phyloP scores from a whole-genome alignment of 2,329 filamentous ascomycete species.

The Colletotrichum cordylinicola region DNA sequence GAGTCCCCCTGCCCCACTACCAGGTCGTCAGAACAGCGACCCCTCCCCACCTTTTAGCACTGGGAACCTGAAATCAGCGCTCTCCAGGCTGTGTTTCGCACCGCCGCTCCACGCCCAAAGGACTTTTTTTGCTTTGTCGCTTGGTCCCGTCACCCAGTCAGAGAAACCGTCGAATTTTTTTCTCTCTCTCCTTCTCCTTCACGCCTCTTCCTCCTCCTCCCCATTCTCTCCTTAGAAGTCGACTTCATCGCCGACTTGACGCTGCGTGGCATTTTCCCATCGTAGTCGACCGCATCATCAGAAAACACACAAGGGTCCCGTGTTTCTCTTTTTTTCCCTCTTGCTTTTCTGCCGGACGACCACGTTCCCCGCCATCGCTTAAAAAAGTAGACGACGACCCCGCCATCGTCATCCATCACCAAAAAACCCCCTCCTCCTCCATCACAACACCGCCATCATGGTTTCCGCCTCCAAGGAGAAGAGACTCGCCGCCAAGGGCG shows the following conservation, averaged over 20 bases:
- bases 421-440: not conserved
- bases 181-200: slow-evolving; percentile 7
- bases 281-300: slow-evolving; percentile 2
- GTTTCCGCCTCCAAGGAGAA: slow-evolving; percentile 72
- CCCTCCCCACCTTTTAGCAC: slow-evolving; percentile 6
- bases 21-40: not conserved
- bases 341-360: slow-evolving; percentile 5
- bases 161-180: slow-evolving; percentile 10
- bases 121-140: slow-evolving; percentile 10
- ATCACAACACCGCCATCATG: slow-evolving; percentile 52
- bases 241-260: slow-evolving; percentile 20
- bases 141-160: slow-evolving; percentile 3
- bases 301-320: not conserved
- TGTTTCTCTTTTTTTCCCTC: not conserved
- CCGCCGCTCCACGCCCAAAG: slow-evolving; percentile 7
- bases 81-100: slow-evolving; percentile 15
- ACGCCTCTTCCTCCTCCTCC: not conserved
- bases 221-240: not conserved
- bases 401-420: slow-evolving; percentile 9
- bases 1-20: not conserved
- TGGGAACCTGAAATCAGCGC: slow-evolving; percentile 1
- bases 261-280: slow-evolving; percentile 8
- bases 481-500: slow-evolving; percentile 73
- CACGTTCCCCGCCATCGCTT: slow-evolving; percentile 22
- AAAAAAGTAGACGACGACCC: slow-evolving; percentile 14